Conservation (phyloP, 1,284 basidiomycete genomes). For the Trametes hirsuta region DNA sequence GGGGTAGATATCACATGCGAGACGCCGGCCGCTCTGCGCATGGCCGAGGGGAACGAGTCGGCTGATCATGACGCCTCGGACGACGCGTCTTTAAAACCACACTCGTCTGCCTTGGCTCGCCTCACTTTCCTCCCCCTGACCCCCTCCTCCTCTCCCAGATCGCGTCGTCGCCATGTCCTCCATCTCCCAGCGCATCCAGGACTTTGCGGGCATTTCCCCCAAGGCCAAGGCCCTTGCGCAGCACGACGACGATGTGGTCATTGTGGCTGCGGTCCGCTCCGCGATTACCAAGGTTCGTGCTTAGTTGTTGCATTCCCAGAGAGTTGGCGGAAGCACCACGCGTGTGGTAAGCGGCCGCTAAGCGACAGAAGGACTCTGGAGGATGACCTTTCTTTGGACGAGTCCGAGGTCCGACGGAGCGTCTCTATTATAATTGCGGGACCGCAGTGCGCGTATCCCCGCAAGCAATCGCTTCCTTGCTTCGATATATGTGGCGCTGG, state of each 20-base stretch:
- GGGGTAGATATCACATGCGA: constrained; percentile 24
- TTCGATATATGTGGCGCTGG: too few species aligned
- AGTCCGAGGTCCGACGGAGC: too few species aligned
- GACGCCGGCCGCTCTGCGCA: constrained; percentile 15
- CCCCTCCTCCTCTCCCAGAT: neutral
- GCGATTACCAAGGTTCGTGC: constrained; percentile 82
- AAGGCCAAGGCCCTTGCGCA: constrained; percentile 57
- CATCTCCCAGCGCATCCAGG: constrained; percentile 30
- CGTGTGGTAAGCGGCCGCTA: too few species aligned
- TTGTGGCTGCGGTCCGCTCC: constrained; percentile 86
- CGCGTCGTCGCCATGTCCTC: constrained; percentile 21
- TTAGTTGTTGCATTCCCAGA: neutral
- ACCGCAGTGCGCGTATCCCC: too few species aligned
- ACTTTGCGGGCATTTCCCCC: constrained; percentile 36
- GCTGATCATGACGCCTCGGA: constrained; percentile 7
- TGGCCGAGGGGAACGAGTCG: constrained; percentile 8
- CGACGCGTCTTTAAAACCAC: constrained; percentile 1
- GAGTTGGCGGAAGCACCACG: too few species aligned
- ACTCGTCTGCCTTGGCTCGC: neutral
- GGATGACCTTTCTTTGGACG: too few species aligned
- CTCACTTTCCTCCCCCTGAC: neutral
- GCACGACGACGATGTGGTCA: constrained; percentile 85
- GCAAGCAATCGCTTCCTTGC: too few species aligned
- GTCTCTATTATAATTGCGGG: too few species aligned
- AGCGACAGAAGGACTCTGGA: too few species aligned